Percentiles rank a stretch among this genome's conserved stretches.
phyloP scores from a whole-genome alignment of 148 eudicot species.

The Diospyros lotus region DNA sequence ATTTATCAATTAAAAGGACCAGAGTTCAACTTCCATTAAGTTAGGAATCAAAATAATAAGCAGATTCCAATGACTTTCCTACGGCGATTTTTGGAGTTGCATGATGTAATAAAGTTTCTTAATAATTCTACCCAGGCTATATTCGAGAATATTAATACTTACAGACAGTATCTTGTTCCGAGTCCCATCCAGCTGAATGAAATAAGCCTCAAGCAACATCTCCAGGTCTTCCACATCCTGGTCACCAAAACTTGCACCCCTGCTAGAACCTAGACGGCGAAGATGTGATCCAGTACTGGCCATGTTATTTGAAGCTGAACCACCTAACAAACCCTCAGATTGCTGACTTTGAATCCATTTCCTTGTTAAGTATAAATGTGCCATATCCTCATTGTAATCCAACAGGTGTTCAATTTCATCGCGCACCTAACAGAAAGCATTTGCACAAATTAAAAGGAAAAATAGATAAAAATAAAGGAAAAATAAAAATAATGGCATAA shows the following conservation, averaged over 20 bases:
- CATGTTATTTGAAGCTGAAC: constrained; percentile 44
- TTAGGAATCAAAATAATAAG: too few relatives aligned
- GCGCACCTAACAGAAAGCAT: constrained; percentile 53
- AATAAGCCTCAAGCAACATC: constrained; percentile 93
- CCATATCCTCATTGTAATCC: constrained; percentile 98
- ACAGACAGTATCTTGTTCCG: constrained; percentile 91
- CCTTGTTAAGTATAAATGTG: constrained; percentile 82
- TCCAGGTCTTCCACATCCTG: constrained; percentile 91
- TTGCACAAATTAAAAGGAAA: background rate
- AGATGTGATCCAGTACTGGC: constrained; percentile 43
- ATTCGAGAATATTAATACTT: constrained; percentile 28
- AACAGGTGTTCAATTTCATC: constrained; percentile 98
- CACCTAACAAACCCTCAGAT: constrained; percentile 50
- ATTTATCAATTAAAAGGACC: too few relatives aligned
- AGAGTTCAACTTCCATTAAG: too few relatives aligned
- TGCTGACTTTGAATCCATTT: constrained; percentile 83
- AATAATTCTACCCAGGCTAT: background rate
- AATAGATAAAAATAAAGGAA: background rate
- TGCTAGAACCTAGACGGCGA: constrained; percentile 58
- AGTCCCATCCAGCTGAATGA: constrained; percentile 94
- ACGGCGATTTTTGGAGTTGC: too few relatives aligned
- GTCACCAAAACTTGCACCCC: constrained; percentile 65
- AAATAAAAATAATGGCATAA: too few relatives aligned
- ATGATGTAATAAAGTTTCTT: background rate
- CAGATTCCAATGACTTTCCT: too few relatives aligned